Conservation (phyloP, 1,284 basidiomycete species). For the Cutaneotrichosporon cutaneum region DNA sequence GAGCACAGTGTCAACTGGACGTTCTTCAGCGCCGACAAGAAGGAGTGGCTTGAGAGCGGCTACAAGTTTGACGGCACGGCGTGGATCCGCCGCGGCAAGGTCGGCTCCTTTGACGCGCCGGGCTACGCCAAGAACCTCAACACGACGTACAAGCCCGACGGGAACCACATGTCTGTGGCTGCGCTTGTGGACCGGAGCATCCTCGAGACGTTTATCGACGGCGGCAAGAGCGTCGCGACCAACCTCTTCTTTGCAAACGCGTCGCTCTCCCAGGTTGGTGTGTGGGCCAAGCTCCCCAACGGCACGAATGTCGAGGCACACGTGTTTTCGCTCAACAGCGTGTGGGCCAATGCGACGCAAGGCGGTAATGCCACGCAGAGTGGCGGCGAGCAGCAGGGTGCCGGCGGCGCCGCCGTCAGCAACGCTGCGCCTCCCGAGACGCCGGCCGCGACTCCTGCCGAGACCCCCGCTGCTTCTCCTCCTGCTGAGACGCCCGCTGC, state of each 20-base stretch:
- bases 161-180: constrained; percentile 18
- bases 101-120: not conserved
- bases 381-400: no score
- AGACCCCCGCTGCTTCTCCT: no score
- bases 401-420: not conserved
- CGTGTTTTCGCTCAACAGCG: constrained; percentile 2
- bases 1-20: constrained; percentile 31
- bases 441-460: not conserved
- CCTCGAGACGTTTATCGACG: constrained; percentile 46
- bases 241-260: constrained; percentile 6
- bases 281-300: constrained; percentile 4
- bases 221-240: constrained; percentile 6
- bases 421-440: not conserved
- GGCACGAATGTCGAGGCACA: not conserved
- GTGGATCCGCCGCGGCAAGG: constrained; percentile 8
- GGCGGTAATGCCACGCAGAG: not conserved
- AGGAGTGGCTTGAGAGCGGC: constrained; percentile 6
- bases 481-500: no score
- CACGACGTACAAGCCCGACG: not conserved
- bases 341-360: not conserved
- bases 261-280: constrained; percentile 7
- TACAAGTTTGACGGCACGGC: not conserved
- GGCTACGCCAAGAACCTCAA: not conserved
- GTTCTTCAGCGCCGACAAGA: constrained; percentile 26
- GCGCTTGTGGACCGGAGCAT: constrained; percentile 43